A percentile compares a stretch with the other conserved stretches of the same genome.
phyloP scores from a whole-genome alignment of 768 basidiomycete species.

The Mycena venus region DNA sequence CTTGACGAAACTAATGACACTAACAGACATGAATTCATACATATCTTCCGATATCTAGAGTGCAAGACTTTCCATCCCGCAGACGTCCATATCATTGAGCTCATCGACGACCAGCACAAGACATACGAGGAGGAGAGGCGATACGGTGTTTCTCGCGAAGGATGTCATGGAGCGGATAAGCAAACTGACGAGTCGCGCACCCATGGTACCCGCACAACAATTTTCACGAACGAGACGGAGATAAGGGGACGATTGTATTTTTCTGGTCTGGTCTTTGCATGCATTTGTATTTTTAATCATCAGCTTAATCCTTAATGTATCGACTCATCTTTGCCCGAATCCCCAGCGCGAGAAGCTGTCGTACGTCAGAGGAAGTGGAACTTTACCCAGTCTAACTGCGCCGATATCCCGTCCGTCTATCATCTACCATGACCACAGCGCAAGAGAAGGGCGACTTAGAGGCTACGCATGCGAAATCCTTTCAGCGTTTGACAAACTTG shows the following conservation, averaged over 20 bases:
- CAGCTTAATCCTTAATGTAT: neutral
- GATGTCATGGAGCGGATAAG: conserved; percentile 61
- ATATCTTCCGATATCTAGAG: conserved; percentile 71
- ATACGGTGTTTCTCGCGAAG: conserved; percentile 70
- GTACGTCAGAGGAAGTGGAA: conserved; percentile 10
- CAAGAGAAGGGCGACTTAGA: conserved; percentile 4
- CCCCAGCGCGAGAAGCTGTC: conserved; percentile 6
- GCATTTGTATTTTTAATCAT: conserved; percentile 31
- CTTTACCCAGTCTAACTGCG: neutral
- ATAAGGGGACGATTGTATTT: conserved; percentile 5
- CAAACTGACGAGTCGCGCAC: conserved; percentile 46
- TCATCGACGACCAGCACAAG: conserved; percentile 60
- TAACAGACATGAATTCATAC: conserved; percentile 70
- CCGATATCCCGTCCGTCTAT: neutral
- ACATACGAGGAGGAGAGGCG: conserved; percentile 72
- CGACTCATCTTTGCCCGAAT: conserved; percentile 13
- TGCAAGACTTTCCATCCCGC: conserved; percentile 60
- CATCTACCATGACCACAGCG: neutral
- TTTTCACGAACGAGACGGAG: conserved; percentile 22
- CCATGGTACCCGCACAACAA: conserved; percentile 22
- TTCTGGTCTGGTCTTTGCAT: conserved; percentile 10
- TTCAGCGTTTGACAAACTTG: conserved; percentile 29
- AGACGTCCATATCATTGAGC: conserved; percentile 65
- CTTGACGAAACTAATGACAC: neutral
- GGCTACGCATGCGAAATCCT: neutral